phyloP scores from a whole-genome alignment of 2,329 filamentous ascomycete genomes.

The Monosporascus sp. region DNA sequence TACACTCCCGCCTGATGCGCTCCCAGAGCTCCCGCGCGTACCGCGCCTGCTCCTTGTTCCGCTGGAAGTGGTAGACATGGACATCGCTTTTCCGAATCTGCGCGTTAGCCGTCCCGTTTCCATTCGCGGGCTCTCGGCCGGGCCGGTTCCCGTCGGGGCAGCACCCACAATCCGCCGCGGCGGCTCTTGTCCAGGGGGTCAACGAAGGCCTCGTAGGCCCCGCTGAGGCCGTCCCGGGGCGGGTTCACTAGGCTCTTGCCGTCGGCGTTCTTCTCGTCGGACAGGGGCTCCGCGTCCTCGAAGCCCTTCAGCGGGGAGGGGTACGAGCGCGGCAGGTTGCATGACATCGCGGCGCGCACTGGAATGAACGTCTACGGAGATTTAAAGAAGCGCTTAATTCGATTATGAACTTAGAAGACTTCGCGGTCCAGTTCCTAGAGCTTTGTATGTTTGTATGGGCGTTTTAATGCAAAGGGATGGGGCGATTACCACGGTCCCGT shows the following conservation, averaged over 20 bases:
- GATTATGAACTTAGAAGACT: no score
- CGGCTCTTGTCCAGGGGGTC: constrained; percentile 60
- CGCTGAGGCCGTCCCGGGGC: constrained; percentile 48
- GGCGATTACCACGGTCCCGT: no score
- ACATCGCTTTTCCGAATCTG: constrained; percentile 52
- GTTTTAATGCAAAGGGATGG: no score
- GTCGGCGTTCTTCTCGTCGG: constrained; percentile 59
- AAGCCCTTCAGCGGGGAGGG: constrained; percentile 55
- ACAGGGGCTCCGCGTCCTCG: constrained; percentile 49
- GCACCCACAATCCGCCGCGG: constrained; percentile 66
- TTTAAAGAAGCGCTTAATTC: no score
- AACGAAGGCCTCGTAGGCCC: constrained; percentile 65
- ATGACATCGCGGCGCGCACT: background rate
- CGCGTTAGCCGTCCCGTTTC: background rate
- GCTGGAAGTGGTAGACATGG: constrained; percentile 77
- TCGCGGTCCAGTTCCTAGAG: no score
- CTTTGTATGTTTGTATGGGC: no score
- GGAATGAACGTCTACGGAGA: no score
- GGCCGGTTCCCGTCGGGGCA: background rate
- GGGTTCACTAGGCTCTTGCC: constrained; percentile 74
- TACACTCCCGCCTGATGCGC: constrained; percentile 75
- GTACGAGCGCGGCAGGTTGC: constrained; percentile 26
- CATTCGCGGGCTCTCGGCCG: background rate
- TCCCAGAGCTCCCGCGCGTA: constrained; percentile 73
- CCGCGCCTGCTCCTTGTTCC: constrained; percentile 53